A percentile compares a stretch with the other conserved stretches of the same genome.
Conservation (phyloP, 2,329 filamentous ascomycete species). For the Domatiomyces globalis region DNA sequence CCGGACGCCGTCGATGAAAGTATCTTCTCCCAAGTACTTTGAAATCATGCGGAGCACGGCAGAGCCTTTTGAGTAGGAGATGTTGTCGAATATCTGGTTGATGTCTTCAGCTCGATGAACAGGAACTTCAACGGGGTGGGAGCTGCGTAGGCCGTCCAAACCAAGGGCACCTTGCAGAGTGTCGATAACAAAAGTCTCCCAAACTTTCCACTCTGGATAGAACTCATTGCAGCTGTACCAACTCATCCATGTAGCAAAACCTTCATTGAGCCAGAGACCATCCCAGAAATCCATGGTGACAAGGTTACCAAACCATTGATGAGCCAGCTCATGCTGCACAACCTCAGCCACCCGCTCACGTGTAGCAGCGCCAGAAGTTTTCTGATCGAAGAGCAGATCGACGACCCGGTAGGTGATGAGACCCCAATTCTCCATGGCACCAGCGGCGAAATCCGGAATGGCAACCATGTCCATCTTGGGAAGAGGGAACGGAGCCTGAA, state of each 20-base stretch:
- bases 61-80: conserved; percentile 93
- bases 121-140: conserved; percentile 90
- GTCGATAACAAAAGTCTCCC: conserved; percentile 88
- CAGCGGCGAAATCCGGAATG: conserved; percentile 87
- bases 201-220: conserved; percentile 97
- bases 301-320: conserved; percentile 96
- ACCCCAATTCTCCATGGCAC: conserved; percentile 98
- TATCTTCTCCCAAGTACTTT: conserved; percentile 81
- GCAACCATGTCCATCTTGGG: conserved; percentile 96
- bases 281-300: conserved; percentile 99
- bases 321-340: conserved; percentile 90
- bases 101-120: conserved; percentile 92
- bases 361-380: conserved; percentile 71
- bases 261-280: conserved; percentile 89
- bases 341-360: conserved; percentile 92
- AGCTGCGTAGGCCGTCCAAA: conserved; percentile 82
- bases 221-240: conserved; percentile 90
- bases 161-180: conserved; percentile 77
- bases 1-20: conserved; percentile 82
- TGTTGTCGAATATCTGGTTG: conserved; percentile 96
- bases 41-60: conserved; percentile 96
- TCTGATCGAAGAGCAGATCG: conserved; percentile 79
- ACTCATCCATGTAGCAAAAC: conserved; percentile 84
- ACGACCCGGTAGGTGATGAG: conserved; percentile 89
- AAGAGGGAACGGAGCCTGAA: conserved; percentile 71